Evolutionary conservation across 108 stramenopile genomes (phyloP).

Genomic region (Tribonema minus): DNA sequence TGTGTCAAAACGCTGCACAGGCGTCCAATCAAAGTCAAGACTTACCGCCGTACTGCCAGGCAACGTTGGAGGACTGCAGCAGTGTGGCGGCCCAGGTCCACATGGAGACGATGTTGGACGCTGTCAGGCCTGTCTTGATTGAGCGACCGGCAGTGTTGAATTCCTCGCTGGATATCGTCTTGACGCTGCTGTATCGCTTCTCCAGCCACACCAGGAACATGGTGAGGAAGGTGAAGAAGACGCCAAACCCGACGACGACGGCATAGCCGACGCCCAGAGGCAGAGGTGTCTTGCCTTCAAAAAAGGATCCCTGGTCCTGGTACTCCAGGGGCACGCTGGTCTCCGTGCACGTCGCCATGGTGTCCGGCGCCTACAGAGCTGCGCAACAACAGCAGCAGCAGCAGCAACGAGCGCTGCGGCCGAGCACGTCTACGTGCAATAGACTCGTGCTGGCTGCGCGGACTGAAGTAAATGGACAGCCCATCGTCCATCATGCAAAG

Average conservation of each 20-base stretch:
- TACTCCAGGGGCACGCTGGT: slow-evolving; percentile 2
- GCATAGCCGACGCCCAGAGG: slow-evolving; percentile 57
- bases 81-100: slow-evolving; percentile 95
- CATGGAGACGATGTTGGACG: slow-evolving; percentile 78
- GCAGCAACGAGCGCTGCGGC: too few relatives aligned
- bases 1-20: too few relatives aligned
- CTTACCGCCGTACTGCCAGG: slow-evolving; percentile 84
- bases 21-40: too few relatives aligned
- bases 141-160: slow-evolving; percentile 77
- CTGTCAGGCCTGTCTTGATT: slow-evolving; percentile 84
- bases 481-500: too few relatives aligned
- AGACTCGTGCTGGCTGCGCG: too few relatives aligned
- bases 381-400: too few relatives aligned
- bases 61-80: slow-evolving; percentile 86
- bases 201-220: slow-evolving; percentile 7
- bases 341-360: not conserved
- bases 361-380: not conserved
- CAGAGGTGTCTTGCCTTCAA: slow-evolving; percentile 68
- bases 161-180: slow-evolving; percentile 1
- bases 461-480: too few relatives aligned
- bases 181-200: not conserved
- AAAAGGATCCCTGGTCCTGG: slow-evolving; percentile 58
- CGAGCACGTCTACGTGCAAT: too few relatives aligned
- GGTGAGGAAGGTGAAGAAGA: slow-evolving; percentile 73
- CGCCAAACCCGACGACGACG: slow-evolving; percentile 76